These are phyloP conservation scores for Platanthera zijinensis DNA, from an alignment of 106 monocot genomes.

Conservation along the genomic window DNA sequence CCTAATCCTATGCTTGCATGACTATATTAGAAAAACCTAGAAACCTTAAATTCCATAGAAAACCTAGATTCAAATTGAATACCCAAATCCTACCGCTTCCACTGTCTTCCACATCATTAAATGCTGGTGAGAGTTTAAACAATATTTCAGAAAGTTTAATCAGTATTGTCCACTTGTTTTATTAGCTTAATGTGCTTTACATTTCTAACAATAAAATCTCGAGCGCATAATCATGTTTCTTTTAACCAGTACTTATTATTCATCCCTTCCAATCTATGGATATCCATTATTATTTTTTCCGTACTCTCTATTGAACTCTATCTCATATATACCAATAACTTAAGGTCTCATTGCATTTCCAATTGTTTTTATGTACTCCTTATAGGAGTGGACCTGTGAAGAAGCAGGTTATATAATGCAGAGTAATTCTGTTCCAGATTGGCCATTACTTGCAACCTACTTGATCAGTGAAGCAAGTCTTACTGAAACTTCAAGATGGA, in stretches of 20 bases:
- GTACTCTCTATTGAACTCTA: no score
- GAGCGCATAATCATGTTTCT: background rate
- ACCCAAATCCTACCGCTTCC: no score
- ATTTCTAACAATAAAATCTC: background rate
- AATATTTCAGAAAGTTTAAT: background rate
- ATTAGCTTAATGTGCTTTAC: background rate
- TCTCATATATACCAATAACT: no score
- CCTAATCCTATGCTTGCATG: no score
- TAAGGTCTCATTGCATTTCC: background rate
- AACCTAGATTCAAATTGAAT: no score
- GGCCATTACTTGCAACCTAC: constrained; percentile 85
- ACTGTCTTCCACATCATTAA: no score
- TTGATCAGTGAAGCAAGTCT: constrained; percentile 93
- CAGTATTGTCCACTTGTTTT: background rate
- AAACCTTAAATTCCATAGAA: no score
- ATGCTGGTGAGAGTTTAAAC: background rate
- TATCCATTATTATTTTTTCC: no score
- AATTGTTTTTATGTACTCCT: background rate
- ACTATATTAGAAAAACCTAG: no score
- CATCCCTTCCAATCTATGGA: background rate
- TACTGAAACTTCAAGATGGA: constrained; percentile 71
- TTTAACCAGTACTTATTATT: background rate
- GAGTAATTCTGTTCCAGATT: constrained; percentile 79
- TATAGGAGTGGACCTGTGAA: constrained; percentile 65
- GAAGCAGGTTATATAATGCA: constrained; percentile 64